Evolutionary conservation across 192 early-diverging fungal genomes (phyloP).

Genomic region (Coemansia sp.): DNA sequence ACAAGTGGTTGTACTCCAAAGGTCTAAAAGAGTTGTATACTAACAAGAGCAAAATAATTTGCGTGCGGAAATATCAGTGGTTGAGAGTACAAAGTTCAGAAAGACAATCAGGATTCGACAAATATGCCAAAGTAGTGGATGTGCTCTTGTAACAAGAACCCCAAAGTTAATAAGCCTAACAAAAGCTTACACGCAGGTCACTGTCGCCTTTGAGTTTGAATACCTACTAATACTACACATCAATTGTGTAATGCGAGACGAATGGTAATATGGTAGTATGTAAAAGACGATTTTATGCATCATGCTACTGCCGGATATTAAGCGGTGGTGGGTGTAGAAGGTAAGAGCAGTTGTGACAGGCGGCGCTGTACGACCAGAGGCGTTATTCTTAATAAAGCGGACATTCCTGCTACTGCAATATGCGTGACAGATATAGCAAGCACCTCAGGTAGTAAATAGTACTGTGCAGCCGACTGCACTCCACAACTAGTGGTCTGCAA

Average conservation of each 20-base stretch:
- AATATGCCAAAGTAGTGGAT: background rate
- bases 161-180: background rate
- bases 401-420: constrained; percentile 1
- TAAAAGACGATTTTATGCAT: background rate
- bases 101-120: background rate
- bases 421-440: background rate
- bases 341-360: constrained; percentile 5
- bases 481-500: background rate
- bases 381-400: background rate
- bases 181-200: constrained; percentile 1
- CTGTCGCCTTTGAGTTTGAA: background rate
- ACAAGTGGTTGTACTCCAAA: background rate
- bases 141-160: background rate
- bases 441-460: background rate
- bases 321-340: background rate
- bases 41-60: background rate
- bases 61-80: background rate
- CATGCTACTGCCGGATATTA: background rate
- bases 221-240: constrained; percentile 7
- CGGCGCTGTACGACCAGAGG: background rate
- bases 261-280: constrained; percentile 7
- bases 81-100: background rate
- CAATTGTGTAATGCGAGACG: background rate
- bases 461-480: background rate
- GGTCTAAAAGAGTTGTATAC: background rate